Evolutionary conservation across 306 rosid species (phyloP).

Genomic region (Sphenostylis stenocarpa): DNA sequence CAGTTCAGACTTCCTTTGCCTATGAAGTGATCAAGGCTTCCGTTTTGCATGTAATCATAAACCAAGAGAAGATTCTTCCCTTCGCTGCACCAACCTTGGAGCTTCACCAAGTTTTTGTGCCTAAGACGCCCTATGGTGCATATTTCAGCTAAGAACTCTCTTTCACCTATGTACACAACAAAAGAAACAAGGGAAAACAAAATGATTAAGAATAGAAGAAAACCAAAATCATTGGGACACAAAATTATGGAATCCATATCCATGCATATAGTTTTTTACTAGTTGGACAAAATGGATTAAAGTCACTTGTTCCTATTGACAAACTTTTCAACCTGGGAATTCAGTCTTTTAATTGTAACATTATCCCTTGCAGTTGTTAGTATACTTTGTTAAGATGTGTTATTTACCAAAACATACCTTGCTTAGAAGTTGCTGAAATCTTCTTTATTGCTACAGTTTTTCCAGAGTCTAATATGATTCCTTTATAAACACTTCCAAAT

Average conservation of each 20-base stretch:
- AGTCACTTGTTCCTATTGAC: not conserved
- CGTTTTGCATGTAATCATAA: slow-evolving; percentile 61
- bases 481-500: slow-evolving; percentile 64
- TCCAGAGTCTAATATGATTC: slow-evolving; percentile 32
- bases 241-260: not conserved
- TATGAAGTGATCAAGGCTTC: slow-evolving; percentile 54
- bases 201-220: not conserved
- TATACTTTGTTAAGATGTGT: not conserved
- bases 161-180: slow-evolving; percentile 47
- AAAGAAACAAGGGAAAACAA: not conserved
- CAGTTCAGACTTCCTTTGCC: slow-evolving; percentile 47
- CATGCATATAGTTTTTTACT: not conserved
- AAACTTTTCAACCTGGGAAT: too few relatives aligned
- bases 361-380: not conserved
- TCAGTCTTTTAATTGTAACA: not conserved
- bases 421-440: slow-evolving; percentile 54
- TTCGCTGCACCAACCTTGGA: slow-evolving; percentile 62
- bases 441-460: slow-evolving; percentile 54
- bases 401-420: slow-evolving; percentile 44
- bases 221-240: not conserved
- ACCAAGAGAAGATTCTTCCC: slow-evolving; percentile 42
- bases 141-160: slow-evolving; percentile 62
- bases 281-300: not conserved
- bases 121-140: slow-evolving; percentile 57
- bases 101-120: slow-evolving; percentile 61